Percentiles rank a stretch among this genome's conserved stretches.
Evolutionary conservation across 495 filamentous ascomycete genomes (phyloP).

Genomic region (Annulohypoxylon stygium): DNA sequence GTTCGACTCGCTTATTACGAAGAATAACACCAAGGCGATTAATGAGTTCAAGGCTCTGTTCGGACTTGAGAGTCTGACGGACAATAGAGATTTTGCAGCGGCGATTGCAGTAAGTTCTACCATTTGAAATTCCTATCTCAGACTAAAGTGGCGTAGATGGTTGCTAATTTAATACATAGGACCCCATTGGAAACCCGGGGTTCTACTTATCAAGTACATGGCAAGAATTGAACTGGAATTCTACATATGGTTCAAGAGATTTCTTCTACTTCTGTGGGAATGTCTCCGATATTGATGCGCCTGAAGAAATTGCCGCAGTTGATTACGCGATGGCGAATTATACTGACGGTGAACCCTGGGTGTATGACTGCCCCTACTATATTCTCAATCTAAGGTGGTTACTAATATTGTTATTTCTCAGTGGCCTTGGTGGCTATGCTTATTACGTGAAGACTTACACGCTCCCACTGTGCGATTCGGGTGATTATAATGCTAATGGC

Average conservation of each 20-base stretch:
- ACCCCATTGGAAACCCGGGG: constrained; percentile 62
- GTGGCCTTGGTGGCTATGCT: constrained; percentile 60
- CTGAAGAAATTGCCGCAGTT: constrained; percentile 55
- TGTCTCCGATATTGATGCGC: constrained; percentile 61
- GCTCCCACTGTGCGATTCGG: constrained; percentile 57
- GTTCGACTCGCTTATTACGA: constrained; percentile 55
- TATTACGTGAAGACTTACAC: constrained; percentile 60
- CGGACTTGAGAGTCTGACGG: constrained; percentile 55
- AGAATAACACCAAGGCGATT: constrained; percentile 53
- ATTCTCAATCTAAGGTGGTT: not conserved
- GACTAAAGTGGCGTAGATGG: not conserved
- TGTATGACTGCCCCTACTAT: constrained; percentile 39
- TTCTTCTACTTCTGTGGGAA: constrained; percentile 66
- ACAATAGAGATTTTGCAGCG: constrained; percentile 60
- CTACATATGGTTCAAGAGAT: constrained; percentile 53
- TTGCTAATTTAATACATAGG: constrained; percentile 27
- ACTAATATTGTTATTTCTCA: constrained; percentile 20
- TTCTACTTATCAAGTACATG: constrained; percentile 63
- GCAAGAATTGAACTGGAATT: constrained; percentile 64
- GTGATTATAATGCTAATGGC: constrained; percentile 56
- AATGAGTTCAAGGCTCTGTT: constrained; percentile 59
- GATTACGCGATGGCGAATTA: constrained; percentile 60
- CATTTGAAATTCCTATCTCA: not conserved
- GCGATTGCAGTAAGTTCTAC: constrained; percentile 54
- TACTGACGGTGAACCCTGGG: constrained; percentile 62